phyloP scores from a whole-genome alignment of 768 basidiomycete species.

The Lactarius trivialis region DNA sequence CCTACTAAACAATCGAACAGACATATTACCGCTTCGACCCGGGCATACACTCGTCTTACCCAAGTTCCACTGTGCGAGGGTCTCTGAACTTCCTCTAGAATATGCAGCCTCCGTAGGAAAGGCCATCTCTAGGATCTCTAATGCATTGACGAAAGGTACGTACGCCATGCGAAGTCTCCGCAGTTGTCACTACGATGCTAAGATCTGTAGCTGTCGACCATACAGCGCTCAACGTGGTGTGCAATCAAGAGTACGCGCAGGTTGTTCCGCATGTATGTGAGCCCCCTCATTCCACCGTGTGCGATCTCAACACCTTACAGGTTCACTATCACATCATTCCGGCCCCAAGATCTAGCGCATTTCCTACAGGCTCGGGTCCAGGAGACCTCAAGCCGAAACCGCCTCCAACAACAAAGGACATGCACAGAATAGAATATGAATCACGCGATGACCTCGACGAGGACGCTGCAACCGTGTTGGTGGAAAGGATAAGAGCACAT shows the following conservation, averaged over 20 bases:
- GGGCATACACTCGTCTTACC: slow-evolving; percentile 71
- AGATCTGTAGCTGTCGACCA: slow-evolving; percentile 46
- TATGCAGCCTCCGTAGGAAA: slow-evolving; percentile 52
- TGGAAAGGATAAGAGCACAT: slow-evolving; percentile 34
- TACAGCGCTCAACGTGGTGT: slow-evolving; percentile 67
- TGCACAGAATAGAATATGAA: slow-evolving; percentile 58
- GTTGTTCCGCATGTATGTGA: slow-evolving; percentile 64
- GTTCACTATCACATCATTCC: slow-evolving; percentile 77
- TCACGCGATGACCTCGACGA: slow-evolving; percentile 53
- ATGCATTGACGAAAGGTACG: slow-evolving; percentile 59
- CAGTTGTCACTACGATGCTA: background rate
- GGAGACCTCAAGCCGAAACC: slow-evolving; percentile 19
- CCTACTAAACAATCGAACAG: slow-evolving; percentile 29
- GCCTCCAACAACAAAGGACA: slow-evolving; percentile 41
- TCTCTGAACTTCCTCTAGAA: slow-evolving; percentile 60
- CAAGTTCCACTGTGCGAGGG: slow-evolving; percentile 51
- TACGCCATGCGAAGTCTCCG: slow-evolving; percentile 26
- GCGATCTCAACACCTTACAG: slow-evolving; percentile 30
- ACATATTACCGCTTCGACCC: slow-evolving; percentile 58
- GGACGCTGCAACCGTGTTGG: slow-evolving; percentile 44
- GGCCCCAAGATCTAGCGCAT: slow-evolving; percentile 43
- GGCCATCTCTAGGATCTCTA: slow-evolving; percentile 54
- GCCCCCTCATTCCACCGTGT: background rate
- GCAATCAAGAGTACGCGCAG: slow-evolving; percentile 78
- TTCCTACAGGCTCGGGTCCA: slow-evolving; percentile 9